These are phyloP conservation scores for Usnea hakonensis DNA, from an alignment of 495 filamentous ascomycete genomes.

Conservation along the genomic window DNA sequence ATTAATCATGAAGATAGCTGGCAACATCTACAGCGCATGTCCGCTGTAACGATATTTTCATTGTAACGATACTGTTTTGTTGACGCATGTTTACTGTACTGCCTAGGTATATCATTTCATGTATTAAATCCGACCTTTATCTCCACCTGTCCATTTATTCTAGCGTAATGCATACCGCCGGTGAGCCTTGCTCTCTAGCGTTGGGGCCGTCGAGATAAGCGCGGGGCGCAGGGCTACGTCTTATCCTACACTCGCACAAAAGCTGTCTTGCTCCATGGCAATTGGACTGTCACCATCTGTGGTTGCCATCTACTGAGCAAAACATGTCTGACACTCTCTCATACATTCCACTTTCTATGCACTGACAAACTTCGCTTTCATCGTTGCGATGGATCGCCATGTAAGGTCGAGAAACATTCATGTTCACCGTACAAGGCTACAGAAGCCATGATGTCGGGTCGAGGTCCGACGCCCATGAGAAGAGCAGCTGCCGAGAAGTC, in stretches of 20 bases:
- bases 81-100: too few relatives aligned
- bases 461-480: neutral
- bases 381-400: neutral
- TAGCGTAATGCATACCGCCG: neutral
- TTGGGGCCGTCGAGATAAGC: neutral
- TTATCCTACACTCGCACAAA: neutral
- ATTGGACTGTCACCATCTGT: neutral
- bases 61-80: too few relatives aligned
- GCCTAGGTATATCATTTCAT: too few relatives aligned
- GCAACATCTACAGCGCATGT: too few relatives aligned
- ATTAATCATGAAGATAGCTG: too few relatives aligned
- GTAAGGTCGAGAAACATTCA: neutral
- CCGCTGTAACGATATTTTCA: too few relatives aligned
- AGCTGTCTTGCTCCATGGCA: neutral
- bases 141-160: too few relatives aligned
- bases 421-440: neutral
- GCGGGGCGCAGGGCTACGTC: neutral
- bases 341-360: neutral
- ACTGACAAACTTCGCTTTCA: neutral
- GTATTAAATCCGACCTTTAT: too few relatives aligned
- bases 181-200: neutral
- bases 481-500: neutral
- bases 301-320: neutral
- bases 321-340: neutral
- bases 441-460: neutral